A percentile compares a stretch with the other conserved stretches of the same genome.
Evolutionary conservation across 257 asterid genomes (phyloP).

Genomic region (Echites panduratus): DNA sequence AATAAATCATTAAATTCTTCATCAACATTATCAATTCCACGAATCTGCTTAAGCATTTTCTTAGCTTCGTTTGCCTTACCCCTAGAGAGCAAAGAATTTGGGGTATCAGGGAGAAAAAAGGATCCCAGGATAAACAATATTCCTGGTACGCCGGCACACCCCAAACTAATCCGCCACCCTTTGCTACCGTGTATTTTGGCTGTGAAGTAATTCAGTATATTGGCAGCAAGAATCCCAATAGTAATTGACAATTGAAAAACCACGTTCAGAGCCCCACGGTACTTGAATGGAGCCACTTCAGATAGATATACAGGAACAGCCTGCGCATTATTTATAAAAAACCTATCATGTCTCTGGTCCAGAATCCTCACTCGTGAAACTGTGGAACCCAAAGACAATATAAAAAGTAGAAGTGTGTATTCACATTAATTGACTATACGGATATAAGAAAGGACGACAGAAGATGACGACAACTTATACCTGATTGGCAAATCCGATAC

Average conservation of each 20-base stretch:
- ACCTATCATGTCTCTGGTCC: too few relatives aligned
- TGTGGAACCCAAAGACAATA: too few relatives aligned
- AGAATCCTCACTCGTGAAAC: too few relatives aligned
- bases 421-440: too few relatives aligned
- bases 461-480: slow-evolving; percentile 18
- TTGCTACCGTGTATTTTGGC: slow-evolving; percentile 27
- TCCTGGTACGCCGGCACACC: slow-evolving; percentile 74
- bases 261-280: slow-evolving; percentile 43
- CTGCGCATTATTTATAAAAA: slow-evolving; percentile 4
- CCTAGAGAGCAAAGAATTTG: slow-evolving; percentile 71
- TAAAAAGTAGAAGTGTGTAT: too few relatives aligned
- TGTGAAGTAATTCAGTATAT: slow-evolving; percentile 23
- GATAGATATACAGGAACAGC: slow-evolving; percentile 37
- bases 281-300: slow-evolving; percentile 46
- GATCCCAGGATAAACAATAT: slow-evolving; percentile 57
- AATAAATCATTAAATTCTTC: slow-evolving; percentile 63
- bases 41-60: slow-evolving; percentile 32
- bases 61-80: slow-evolving; percentile 51
- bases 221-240: slow-evolving; percentile 33
- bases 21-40: slow-evolving; percentile 51
- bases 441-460: too few relatives aligned
- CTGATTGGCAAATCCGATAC: slow-evolving; percentile 86
- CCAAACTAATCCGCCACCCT: slow-evolving; percentile 77
- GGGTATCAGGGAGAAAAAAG: slow-evolving; percentile 64
- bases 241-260: slow-evolving; percentile 40